Base-by-base conservation (phyloP, 768 basidiomycete genomes). In the Xerocomellus intermedius region DNA sequence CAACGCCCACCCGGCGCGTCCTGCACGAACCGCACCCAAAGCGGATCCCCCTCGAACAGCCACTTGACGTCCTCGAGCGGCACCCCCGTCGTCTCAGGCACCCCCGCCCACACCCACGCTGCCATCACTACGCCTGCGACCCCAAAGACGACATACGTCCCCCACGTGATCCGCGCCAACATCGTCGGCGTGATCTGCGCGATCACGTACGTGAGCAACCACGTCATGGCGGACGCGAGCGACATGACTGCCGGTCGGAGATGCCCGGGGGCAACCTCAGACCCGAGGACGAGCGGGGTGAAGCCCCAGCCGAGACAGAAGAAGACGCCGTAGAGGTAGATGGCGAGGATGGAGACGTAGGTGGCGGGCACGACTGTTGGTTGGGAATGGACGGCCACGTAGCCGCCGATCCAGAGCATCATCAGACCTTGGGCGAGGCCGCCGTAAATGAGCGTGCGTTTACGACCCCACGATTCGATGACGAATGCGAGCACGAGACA, bases 31-130 rank as follows among this genome's bases (percentile, higher is more conserved):
- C 74, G 55, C 28, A 69, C 32, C 52, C 69, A 61, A 17, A 66
- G 1, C n/a, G 17, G 43, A 4, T 64, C 62, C 32, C 59, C 56
- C 48, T 74, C 71, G 35, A 77, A 76, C 21, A 77, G 35, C 53
- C 60, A 69, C 28, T 56, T 59, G 41, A 77, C 64, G 35, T 77
- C 73, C 65, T 77, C 75, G 28, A 77, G 66, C 35, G 72, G 68
- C 22, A 73, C 67, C 13, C 73, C 71, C 17, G 62, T 73, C 44
- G 76, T 77, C 63, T 77, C 76, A 0, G 76, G 76, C 8, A 77
- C 64, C 47, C 70, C 69, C n/a, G 60, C 56, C 64, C 73, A 71
- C 37, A 64, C 68, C 72, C 65, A 77, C 16, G 47, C 55, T 42
- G 64, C 64, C 66, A 76, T 71, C 52, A 61, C 42, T 2, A 71